phyloP scores from a whole-genome alignment of 2,329 filamentous ascomycete species.

The Tolypocladium ophioglossoides region DNA sequence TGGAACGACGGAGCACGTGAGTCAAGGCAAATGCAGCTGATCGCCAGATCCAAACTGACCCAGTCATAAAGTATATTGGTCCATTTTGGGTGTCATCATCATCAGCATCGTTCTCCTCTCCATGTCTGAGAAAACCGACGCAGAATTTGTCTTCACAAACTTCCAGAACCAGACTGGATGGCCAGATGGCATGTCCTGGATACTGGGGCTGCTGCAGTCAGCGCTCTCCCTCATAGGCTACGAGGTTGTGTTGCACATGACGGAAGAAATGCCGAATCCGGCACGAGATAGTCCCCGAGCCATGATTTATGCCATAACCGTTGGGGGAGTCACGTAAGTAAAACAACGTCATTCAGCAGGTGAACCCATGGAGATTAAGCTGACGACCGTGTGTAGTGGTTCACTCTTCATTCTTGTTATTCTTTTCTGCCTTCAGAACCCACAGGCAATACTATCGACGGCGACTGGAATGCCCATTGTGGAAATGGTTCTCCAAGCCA shows the following conservation, averaged over 20 bases:
- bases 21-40: slow-evolving; percentile 1
- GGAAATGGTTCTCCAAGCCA: slow-evolving; percentile 32
- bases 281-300: slow-evolving; percentile 28
- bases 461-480: slow-evolving; percentile 33
- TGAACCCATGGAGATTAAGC: neutral
- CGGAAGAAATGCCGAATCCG: slow-evolving; percentile 34
- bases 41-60: too few relatives aligned
- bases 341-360: neutral
- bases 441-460: slow-evolving; percentile 21
- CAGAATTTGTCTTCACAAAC: slow-evolving; percentile 30
- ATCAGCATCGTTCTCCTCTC: slow-evolving; percentile 31
- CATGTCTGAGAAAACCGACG: slow-evolving; percentile 27
- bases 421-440: slow-evolving; percentile 29
- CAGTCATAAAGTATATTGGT: slow-evolving; percentile 25
- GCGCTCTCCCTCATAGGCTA: slow-evolving; percentile 27
- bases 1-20: slow-evolving; percentile 31
- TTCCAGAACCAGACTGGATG: slow-evolving; percentile 35
- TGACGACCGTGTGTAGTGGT: neutral
- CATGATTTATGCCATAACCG: slow-evolving; percentile 30
- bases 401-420: slow-evolving; percentile 27
- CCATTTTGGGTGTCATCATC: slow-evolving; percentile 28
- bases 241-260: slow-evolving; percentile 33
- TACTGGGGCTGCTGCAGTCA: slow-evolving; percentile 32
- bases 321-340: slow-evolving; percentile 31
- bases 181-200: slow-evolving; percentile 35